A percentile compares a stretch with the other conserved stretches of the same genome.
These are phyloP conservation scores for Neopestalotiopsis clavispora DNA, from an alignment of 2,329 filamentous ascomycete species.

Conservation along the genomic window DNA sequence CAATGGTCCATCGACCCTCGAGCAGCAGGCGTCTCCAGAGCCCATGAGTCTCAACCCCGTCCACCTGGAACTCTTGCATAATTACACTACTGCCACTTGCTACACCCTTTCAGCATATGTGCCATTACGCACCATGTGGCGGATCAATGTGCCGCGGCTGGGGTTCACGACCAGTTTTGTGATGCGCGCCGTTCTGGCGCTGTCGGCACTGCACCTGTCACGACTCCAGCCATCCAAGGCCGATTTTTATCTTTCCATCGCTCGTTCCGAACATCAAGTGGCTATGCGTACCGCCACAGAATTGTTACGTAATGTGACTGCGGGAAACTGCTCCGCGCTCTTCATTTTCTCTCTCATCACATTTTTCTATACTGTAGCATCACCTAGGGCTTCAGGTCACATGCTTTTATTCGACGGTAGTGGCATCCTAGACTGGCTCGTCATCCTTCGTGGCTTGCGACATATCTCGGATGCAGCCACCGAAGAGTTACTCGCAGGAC, in stretches of 20 bases:
- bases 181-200: constrained; percentile 1
- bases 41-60: constrained; percentile 2
- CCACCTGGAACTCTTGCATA: constrained; percentile 3
- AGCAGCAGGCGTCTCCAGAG: background rate
- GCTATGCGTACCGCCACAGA: background rate
- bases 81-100: background rate
- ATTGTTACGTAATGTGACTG: background rate
- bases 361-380: constrained; percentile 3
- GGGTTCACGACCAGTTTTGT: constrained; percentile 1
- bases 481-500: background rate
- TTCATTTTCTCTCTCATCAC: background rate
- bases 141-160: background rate
- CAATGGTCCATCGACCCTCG: background rate
- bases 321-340: background rate
- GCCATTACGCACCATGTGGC: constrained; percentile 2
- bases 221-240: background rate
- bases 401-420: background rate
- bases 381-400: background rate
- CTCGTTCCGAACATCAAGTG: background rate
- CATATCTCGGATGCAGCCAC: background rate
- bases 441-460: background rate
- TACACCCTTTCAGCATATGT: background rate
- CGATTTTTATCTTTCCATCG: background rate
- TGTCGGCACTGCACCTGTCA: background rate
- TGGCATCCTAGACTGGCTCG: background rate